Evolutionary conservation across 2,329 filamentous ascomycete genomes (phyloP), one percentile per base, ranked within the genome.

Genomic region (Coniochaeta pulveracea): DNA sequence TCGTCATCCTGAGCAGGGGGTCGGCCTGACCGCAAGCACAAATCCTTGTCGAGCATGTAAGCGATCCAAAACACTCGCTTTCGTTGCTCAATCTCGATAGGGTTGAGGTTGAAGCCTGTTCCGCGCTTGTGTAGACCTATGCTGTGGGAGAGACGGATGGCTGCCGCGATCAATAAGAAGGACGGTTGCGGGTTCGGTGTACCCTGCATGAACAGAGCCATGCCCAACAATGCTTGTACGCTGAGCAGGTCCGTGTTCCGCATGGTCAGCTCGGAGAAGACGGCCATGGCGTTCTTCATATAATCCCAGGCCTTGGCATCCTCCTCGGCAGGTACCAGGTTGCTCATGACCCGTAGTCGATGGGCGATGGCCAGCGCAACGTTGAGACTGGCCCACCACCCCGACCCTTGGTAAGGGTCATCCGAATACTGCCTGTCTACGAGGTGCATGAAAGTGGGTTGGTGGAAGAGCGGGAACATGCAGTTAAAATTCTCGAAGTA

Each of bases 401-500:
- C 91, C 5, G 86, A 93, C 18, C 89, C 88, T 52, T 93, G 80
- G 44, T 95, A 96, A 1, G 89, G 89, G 44, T 96, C 84, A 32
- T 77, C 65, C 1, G 86, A 93, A 56, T 96, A 98, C 52, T 96
- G 89, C 45, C 82, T 77, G 50, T 96, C 86, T 19, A 95, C 86
- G 5, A 96, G 66, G 51, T 95, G 88, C 85, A 96, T 96, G 51
- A 98, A 98, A 0, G 91, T 96, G 1, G 89, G 88, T 54, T 95
- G 88, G 55, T 98, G 91, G 50, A 94, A 98, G 4, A 98, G 66
- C 5, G 91, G 91, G 51, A 96, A 94, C 73, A 96, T 89, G 73
- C 85, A 91, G 63, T 98, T 98, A 69, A 98, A 96, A 58, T 95
- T 95, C 49, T 93, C 85, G 45, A 98, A 98, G 50, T 81, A 98